Percentiles rank a stretch among this genome's conserved stretches.
phyloP scores from a whole-genome alignment of 352 stramenopile genomes.

The Pythium volutum region DNA sequence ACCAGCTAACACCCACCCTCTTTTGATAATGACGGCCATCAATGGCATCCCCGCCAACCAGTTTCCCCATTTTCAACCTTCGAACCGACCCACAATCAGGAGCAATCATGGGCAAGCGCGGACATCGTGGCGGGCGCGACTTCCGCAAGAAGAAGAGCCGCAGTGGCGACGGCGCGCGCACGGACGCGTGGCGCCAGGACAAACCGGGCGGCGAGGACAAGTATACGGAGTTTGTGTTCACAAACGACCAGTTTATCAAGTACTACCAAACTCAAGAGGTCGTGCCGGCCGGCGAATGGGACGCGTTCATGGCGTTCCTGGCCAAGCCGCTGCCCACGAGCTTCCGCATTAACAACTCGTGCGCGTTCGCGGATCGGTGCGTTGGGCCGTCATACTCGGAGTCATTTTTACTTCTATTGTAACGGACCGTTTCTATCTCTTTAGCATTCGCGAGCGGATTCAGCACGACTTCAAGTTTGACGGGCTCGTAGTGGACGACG shows the following conservation, averaged over 20 bases:
- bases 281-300: constrained; percentile 83
- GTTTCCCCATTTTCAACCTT: constrained; percentile 1
- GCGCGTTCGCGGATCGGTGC: constrained; percentile 74
- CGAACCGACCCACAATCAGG: constrained; percentile 9
- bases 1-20: not conserved
- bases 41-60: constrained; percentile 17
- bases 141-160: constrained; percentile 58
- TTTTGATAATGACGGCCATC: not conserved
- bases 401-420: no score
- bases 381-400: no score
- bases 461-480: constrained; percentile 85
- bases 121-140: constrained; percentile 28
- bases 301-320: constrained; percentile 88
- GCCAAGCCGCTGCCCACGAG: constrained; percentile 88
- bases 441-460: constrained; percentile 84
- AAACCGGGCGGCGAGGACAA: constrained; percentile 46
- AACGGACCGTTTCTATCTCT: no score
- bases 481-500: constrained; percentile 72
- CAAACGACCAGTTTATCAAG: constrained; percentile 79
- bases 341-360: constrained; percentile 93
- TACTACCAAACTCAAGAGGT: constrained; percentile 90
- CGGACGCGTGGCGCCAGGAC: constrained; percentile 26
- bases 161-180: constrained; percentile 22
- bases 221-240: constrained; percentile 86
- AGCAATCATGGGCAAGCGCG: constrained; percentile 44